These are phyloP conservation scores for Cyclotella cryptica DNA, from an alignment of 108 stramenopile species.

Conservation along the genomic window DNA sequence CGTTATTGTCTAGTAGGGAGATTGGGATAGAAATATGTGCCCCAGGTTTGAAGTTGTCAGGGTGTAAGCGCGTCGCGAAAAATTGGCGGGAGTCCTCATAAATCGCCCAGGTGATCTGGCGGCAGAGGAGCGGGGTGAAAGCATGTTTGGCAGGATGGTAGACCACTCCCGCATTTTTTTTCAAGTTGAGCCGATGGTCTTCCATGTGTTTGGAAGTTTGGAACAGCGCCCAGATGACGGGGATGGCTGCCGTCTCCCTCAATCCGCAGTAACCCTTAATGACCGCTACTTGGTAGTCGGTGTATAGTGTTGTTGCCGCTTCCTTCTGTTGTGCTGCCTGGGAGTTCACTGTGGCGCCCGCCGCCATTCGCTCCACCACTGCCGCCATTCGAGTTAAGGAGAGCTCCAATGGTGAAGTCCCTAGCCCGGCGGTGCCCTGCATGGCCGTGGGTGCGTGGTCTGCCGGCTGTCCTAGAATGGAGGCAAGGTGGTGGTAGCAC, in stretches of 20 bases:
- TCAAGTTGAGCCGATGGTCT: neutral
- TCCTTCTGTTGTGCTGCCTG: neutral
- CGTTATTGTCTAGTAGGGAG: neutral
- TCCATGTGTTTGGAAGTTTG: too few relatives aligned
- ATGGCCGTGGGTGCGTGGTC: neutral
- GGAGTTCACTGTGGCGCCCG: neutral
- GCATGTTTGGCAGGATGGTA: neutral
- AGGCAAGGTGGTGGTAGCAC: neutral
- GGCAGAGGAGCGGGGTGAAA: neutral
- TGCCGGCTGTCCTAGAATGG: neutral
- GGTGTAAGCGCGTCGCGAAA: neutral
- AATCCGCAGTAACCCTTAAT: neutral
- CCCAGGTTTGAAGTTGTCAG: neutral
- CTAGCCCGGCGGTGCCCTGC: neutral
- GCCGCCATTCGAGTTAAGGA: neutral
- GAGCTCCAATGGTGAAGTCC: neutral
- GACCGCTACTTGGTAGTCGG: too few relatives aligned
- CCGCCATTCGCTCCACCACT: neutral
- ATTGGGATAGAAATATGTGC: neutral
- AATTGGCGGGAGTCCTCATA: too few relatives aligned
- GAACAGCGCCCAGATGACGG: too few relatives aligned
- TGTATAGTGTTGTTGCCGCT: neutral
- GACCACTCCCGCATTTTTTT: constrained; percentile 7
- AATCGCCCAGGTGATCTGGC: too few relatives aligned
- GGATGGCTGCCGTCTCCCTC: neutral